Evolutionary conservation across 148 eudicot genomes (phyloP), one percentile per base, ranked within the genome.

Genomic region (Rhododendron vialii): DNA sequence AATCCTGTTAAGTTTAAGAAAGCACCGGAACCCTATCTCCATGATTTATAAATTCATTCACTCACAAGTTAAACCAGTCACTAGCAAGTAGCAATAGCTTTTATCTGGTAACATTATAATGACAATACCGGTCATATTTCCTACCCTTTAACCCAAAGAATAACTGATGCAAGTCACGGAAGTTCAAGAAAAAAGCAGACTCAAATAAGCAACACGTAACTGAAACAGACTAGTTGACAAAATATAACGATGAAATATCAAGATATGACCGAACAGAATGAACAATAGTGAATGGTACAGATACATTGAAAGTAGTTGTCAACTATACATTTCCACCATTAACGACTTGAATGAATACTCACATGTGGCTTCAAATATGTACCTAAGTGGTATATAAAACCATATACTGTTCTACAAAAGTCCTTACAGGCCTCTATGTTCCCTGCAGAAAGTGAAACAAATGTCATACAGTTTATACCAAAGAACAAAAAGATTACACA

Each of bases 351-450:
- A 85, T 24, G 78, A 81, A 77, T 75, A 92, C 99, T 96, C 87
- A 96, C 99, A 85, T 96, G 92, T 86, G 99, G 99, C 93, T 96
- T 96, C 93, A 94, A 84, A 88, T 92, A 95, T 85, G 98, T 95
- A 75, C 98, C 96, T 85, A 95, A 87, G 53, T 89, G 77, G 91
- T 96, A 96, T 43, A 95, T 91, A 87, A 92, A 94, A 80, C 91
- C 91, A 89, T 95, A 96, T 35, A 92, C 28, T 18, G 88, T 90
- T 89, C 93, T 81, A 88, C 91, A 93, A 86, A 96, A 93, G 30
- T 95, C 93, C 89, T 95, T 96, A 81, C 91, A 87, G 26, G 88
- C 95, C 82, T 95, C 95, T 61, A 93, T 38, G 22, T 92, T 93
- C 57, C 99, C 99, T 96, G 98, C 91, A 92, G 36, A 74, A 48